A percentile compares a stretch with the other conserved stretches of the same genome.
phyloP scores from a whole-genome alignment of 2,329 filamentous ascomycete species.

The Aspergillus aculeatus region DNA sequence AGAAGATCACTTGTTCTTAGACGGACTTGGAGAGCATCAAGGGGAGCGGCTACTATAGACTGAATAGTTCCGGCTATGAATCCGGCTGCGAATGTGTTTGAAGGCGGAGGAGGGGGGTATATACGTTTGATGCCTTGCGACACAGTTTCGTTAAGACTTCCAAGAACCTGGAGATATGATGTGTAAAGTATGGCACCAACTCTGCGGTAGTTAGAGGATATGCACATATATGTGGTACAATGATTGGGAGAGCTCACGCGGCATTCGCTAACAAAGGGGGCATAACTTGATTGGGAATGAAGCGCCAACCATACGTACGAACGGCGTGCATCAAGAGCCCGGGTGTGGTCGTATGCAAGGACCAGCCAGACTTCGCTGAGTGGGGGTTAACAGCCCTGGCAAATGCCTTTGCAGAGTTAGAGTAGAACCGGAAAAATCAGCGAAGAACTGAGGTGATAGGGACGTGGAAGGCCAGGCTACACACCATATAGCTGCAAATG shows the following conservation, averaged over 20 bases:
- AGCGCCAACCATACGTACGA: constrained; percentile 61
- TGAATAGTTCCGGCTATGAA: constrained; percentile 60
- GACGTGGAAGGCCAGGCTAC: constrained; percentile 6
- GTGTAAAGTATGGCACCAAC: constrained; percentile 64
- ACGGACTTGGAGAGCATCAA: constrained; percentile 63
- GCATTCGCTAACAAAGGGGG: constrained; percentile 64
- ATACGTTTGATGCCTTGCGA: constrained; percentile 57
- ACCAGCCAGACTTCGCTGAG: constrained; percentile 50
- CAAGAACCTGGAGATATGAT: constrained; percentile 60
- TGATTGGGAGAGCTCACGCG: constrained; percentile 39
- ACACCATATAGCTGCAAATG: constrained; percentile 51
- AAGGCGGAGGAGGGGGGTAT: constrained; percentile 57
- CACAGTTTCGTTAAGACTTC: constrained; percentile 57
- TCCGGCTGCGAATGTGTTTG: constrained; percentile 58
- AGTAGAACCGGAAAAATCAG: constrained; percentile 7
- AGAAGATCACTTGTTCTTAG: constrained; percentile 60
- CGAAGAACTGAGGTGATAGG: neutral
- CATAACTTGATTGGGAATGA: constrained; percentile 64
- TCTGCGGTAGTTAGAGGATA: constrained; percentile 29
- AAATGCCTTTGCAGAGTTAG: constrained; percentile 50
- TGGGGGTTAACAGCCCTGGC: constrained; percentile 62
- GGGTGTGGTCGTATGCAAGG: constrained; percentile 60
- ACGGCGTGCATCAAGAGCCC: constrained; percentile 62
- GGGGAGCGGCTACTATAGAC: constrained; percentile 61
- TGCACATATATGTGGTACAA: neutral